Percentiles rank a stretch among this genome's conserved stretches.
Evolutionary conservation across 768 basidiomycete genomes (phyloP).

Genomic region (Boletus bicolor): DNA sequence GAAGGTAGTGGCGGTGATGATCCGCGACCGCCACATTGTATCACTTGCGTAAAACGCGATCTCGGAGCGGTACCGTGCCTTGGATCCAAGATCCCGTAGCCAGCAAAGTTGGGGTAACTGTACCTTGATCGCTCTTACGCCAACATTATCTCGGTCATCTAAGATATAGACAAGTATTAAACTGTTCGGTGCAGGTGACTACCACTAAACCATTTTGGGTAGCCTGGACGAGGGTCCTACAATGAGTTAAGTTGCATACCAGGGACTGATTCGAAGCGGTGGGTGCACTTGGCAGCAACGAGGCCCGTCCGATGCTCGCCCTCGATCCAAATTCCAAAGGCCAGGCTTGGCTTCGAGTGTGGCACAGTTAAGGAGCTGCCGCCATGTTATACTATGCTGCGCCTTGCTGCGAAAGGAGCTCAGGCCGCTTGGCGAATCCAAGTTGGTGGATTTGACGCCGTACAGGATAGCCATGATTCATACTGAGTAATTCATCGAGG

Average conservation of each 20-base stretch:
- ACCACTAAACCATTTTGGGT: neutral
- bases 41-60: no score
- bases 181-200: neutral
- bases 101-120: neutral
- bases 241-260: no score
- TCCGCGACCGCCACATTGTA: no score
- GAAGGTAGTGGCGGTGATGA: no score
- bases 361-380: neutral
- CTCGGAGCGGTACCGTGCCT: no score
- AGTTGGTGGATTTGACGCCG: neutral
- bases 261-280: neutral
- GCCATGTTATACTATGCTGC: neutral
- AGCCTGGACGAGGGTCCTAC: no score
- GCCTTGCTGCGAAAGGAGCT: neutral
- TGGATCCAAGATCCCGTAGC: no score
- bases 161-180: no score
- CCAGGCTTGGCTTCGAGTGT: neutral
- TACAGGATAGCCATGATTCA: neutral
- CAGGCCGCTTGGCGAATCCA: neutral
- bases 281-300: neutral
- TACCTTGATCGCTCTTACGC: neutral
- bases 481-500: neutral
- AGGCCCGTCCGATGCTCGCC: neutral
- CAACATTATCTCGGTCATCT: neutral
- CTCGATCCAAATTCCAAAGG: neutral